These are phyloP conservation scores for Spiraea crenata DNA, from an alignment of 331 rosid species.

Conservation along the genomic window DNA sequence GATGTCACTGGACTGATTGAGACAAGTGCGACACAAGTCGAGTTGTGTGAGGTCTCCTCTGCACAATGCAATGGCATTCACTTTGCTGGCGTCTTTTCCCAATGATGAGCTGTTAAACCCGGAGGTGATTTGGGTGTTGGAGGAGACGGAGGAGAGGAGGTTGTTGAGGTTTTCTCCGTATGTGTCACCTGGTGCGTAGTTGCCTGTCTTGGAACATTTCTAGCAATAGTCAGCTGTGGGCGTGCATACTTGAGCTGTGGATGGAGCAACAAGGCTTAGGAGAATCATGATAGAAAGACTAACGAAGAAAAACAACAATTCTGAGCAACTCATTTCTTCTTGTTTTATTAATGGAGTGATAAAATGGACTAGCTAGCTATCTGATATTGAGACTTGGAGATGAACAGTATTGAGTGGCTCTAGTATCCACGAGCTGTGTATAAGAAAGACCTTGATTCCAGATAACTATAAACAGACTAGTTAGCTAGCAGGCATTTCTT, in stretches of 20 bases:
- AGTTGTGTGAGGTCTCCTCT: constrained; percentile 7
- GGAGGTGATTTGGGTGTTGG: neutral
- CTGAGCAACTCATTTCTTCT: neutral
- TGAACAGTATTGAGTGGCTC: too few relatives aligned
- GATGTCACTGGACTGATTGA: constrained; percentile 6
- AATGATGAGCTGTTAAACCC: neutral
- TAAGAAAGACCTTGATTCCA: too few relatives aligned
- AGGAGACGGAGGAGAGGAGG: constrained; percentile 19
- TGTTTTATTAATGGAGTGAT: neutral
- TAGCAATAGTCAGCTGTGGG: neutral
- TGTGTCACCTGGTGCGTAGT: neutral
- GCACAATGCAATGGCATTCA: constrained; percentile 15
- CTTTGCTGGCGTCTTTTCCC: constrained; percentile 11
- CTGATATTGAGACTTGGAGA: too few relatives aligned
- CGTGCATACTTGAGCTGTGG: neutral
- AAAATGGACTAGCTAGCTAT: too few relatives aligned
- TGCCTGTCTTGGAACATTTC: constrained; percentile 8
- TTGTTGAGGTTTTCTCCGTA: constrained; percentile 16
- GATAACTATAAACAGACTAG: too few relatives aligned
- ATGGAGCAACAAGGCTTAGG: neutral
- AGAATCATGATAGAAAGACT: neutral
- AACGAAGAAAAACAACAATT: neutral
- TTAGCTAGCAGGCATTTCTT: too few relatives aligned
- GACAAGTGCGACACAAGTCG: constrained; percentile 18
- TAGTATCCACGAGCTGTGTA: too few relatives aligned